These are phyloP conservation scores for Suhomyces wounanorum DNA, from an alignment of 1,139 yeast genomes.

Conservation along the genomic window DNA sequence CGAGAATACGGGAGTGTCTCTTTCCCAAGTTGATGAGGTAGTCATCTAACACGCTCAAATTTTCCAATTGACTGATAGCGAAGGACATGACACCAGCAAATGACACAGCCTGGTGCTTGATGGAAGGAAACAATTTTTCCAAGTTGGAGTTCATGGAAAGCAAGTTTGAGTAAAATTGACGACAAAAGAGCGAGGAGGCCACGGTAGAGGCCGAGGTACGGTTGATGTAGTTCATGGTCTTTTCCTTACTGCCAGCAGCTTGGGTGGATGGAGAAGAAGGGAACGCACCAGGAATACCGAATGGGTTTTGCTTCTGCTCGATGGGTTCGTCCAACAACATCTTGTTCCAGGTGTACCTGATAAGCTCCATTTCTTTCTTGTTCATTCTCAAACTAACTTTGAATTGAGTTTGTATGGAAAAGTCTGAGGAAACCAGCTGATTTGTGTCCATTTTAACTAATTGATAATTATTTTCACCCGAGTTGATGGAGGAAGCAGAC, in stretches of 20 bases:
- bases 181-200: constrained; percentile 56
- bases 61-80: constrained; percentile 52
- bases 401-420: constrained; percentile 29
- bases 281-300: constrained; percentile 37
- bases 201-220: constrained; percentile 29
- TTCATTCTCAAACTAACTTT: constrained; percentile 31
- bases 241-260: constrained; percentile 18
- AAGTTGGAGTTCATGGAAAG: constrained; percentile 54
- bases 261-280: constrained; percentile 15
- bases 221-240: constrained; percentile 16
- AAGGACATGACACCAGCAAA: constrained; percentile 80
- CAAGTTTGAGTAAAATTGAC: constrained; percentile 63
- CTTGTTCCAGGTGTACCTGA: constrained; percentile 47
- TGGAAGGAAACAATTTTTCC: constrained; percentile 61
- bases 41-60: constrained; percentile 51
- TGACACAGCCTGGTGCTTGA: constrained; percentile 71
- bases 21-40: constrained; percentile 68
- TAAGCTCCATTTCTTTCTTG: constrained; percentile 39
- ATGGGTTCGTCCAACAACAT: constrained; percentile 44
- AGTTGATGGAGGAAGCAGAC: constrained; percentile 14
- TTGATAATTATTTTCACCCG: constrained; percentile 27
- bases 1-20: constrained; percentile 73
- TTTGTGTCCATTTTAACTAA: constrained; percentile 48
- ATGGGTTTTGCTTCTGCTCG: constrained; percentile 17
- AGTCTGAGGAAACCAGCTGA: constrained; percentile 43